phyloP scores from a whole-genome alignment of 495 filamentous ascomycete species.

The Tuber umbilicatum region DNA sequence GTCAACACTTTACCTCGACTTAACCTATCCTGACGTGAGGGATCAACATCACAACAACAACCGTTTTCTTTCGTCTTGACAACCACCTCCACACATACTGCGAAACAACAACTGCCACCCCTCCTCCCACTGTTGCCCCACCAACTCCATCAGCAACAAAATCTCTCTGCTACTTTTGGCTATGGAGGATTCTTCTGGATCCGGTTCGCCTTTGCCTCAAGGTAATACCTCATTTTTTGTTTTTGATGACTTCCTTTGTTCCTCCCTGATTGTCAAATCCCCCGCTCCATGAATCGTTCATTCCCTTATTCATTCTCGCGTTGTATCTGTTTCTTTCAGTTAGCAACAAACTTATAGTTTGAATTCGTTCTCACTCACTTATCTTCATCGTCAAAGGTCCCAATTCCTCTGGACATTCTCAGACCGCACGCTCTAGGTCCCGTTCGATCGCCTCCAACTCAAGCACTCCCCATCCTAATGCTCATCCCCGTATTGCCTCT shows the following conservation, averaged over 20 bases:
- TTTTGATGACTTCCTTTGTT: conserved; percentile 6
- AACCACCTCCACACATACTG: conserved; percentile 33
- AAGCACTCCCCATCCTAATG: conserved; percentile 24
- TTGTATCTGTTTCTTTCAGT: not conserved
- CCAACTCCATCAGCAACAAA: conserved; percentile 34
- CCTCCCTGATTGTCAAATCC: conserved; percentile 4
- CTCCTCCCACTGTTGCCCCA: conserved; percentile 35
- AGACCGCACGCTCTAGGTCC: conserved; percentile 38
- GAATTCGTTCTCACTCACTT: conserved; percentile 5
- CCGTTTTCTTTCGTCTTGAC: conserved; percentile 13
- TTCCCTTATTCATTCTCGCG: conserved; percentile 3
- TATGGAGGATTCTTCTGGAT: conserved; percentile 36
- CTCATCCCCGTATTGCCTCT: conserved; percentile 28
- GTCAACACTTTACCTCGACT: conserved; percentile 4
- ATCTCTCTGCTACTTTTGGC: conserved; percentile 17
- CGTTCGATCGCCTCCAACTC: conserved; percentile 38
- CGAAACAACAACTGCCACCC: conserved; percentile 17
- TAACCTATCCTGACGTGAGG: not conserved
- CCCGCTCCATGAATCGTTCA: conserved; percentile 9
- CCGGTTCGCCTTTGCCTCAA: conserved; percentile 33
- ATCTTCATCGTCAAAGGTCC: conserved; percentile 20
- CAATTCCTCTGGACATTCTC: conserved; percentile 31
- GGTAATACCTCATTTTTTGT: conserved; percentile 22
- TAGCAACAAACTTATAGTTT: not conserved
- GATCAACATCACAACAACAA: conserved; percentile 35